Base-by-base conservation (phyloP, 257 asterid species). In the Osmanthus fragrans region DNA sequence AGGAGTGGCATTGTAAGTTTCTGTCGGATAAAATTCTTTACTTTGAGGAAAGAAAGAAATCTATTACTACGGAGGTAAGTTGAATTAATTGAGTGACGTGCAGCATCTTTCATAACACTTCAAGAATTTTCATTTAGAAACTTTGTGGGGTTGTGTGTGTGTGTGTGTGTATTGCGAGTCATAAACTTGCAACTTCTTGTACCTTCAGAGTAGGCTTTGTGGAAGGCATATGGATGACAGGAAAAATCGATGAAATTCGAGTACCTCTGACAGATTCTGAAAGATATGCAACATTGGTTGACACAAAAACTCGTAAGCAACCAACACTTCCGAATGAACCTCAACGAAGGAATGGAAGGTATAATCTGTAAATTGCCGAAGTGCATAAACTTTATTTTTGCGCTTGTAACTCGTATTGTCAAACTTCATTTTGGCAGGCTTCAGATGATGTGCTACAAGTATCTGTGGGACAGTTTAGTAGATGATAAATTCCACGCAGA, bases 321-420 rank as follows among this genome's bases (percentile, higher is more conserved):
- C 80, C 96, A 77, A 90, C 72, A 49, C 92, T 87, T 81, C 99
- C 97, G 70, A 30, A 86, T 60, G 97, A 90, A 86, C 90, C 96
- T 15, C 99, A 92, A 75, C 90, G 77, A 80, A 89, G 99, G 81
- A 94, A 92, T 66, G 99, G 96, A 85, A 91, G 99, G 98, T 94
- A 81, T 71, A 19, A 30, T 27, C n/a, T 58, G 67, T 32, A 76
- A 75, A 77, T 77, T 70, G 71, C 73, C 73, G 54, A 73, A 65
- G 73, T 49, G 10, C 8, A 19, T 25, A 7, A 16, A 12, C 40
- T 72, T 64, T 29, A 30, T 13, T 5, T 45, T 73, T 67, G 12
- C 47, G 30, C 27, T 73, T 76, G 76, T 79, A 34, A 72, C 70
- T 45, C 80, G 77, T 79, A 71, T 68, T 12, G 64, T 45, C 70